Percentiles rank a stretch among this genome's conserved stretches.
Conservation (phyloP, 23 red algal species). For the Cyanidiococcus yangmingshanensis region DNA sequence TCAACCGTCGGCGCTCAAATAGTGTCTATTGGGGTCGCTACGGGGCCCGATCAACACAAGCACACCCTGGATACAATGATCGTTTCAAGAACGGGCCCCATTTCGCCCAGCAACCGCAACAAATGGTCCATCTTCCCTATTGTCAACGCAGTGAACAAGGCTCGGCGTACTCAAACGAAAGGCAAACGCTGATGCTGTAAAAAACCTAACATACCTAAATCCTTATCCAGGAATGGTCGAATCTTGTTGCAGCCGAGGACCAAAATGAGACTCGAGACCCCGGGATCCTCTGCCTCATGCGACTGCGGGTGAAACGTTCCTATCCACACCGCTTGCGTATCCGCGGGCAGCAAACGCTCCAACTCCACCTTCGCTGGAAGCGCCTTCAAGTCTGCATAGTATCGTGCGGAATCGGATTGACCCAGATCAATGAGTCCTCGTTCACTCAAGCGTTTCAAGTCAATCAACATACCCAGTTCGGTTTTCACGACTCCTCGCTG, state of each 20-base stretch:
- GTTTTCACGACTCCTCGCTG: not conserved
- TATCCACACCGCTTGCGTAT: not conserved
- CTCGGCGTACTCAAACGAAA: too few species aligned
- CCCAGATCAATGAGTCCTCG: not conserved
- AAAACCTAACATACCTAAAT: not conserved
- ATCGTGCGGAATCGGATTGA: not conserved
- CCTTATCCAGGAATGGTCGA: not conserved
- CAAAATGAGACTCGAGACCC: not conserved
- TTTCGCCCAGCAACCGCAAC: too few species aligned
- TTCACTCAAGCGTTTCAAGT: not conserved
- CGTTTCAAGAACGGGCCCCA: too few species aligned
- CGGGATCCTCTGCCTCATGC: not conserved
- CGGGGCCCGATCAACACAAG: too few species aligned
- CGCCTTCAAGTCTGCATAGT: not conserved
- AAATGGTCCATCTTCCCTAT: too few species aligned
- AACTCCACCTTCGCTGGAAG: not conserved
- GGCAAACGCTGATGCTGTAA: not conserved
- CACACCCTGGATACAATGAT: too few species aligned
- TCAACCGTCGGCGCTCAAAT: too few species aligned
- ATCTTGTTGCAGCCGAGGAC: slow-evolving; percentile 14
- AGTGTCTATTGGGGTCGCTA: too few species aligned
- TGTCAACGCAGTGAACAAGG: too few species aligned
- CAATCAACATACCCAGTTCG: not conserved
- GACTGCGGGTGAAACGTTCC: not conserved
- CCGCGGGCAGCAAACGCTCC: not conserved